Evolutionary conservation across 2,329 filamentous ascomycete genomes (phyloP).

Genomic region (Metarhizium robertsii): DNA sequence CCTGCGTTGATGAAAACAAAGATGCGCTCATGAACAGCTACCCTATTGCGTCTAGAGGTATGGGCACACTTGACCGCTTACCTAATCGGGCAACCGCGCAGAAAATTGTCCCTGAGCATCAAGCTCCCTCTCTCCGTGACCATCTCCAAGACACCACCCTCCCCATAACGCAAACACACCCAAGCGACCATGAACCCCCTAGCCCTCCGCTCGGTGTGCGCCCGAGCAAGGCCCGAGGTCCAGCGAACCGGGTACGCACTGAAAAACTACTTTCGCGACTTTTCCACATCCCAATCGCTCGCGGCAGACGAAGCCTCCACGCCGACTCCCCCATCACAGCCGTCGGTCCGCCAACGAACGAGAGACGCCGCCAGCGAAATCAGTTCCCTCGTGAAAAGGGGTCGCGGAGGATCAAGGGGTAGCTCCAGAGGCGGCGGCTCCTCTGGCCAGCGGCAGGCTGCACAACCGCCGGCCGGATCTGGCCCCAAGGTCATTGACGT

Average conservation of each 20-base stretch:
- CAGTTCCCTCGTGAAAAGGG: conserved; percentile 18
- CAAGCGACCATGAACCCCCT: conserved; percentile 26
- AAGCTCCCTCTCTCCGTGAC: conserved; percentile 4
- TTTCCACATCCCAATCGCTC: conserved; percentile 28
- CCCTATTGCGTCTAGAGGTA: no score
- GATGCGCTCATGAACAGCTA: no score
- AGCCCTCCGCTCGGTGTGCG: conserved; percentile 27
- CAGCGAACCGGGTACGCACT: conserved; percentile 21
- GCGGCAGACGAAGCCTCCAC: conserved; percentile 17
- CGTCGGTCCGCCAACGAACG: conserved; percentile 20
- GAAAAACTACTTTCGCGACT: conserved; percentile 16
- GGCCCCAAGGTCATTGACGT: conserved; percentile 29
- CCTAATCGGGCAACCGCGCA: background rate
- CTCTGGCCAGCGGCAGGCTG: background rate
- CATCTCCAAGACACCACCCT: background rate
- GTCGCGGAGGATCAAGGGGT: conserved; percentile 3
- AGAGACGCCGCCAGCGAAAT: conserved; percentile 25
- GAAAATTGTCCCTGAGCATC: conserved; percentile 8
- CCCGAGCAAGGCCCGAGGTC: conserved; percentile 25
- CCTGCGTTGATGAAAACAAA: background rate
- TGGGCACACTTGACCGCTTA: background rate
- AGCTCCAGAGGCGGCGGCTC: background rate
- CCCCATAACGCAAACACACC: conserved; percentile 1
- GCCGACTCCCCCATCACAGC: conserved; percentile 11
- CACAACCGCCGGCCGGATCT: conserved; percentile 5